Evolutionary conservation across 192 early-diverging fungal species (phyloP).

Genomic region (Linnemannia elongata): DNA sequence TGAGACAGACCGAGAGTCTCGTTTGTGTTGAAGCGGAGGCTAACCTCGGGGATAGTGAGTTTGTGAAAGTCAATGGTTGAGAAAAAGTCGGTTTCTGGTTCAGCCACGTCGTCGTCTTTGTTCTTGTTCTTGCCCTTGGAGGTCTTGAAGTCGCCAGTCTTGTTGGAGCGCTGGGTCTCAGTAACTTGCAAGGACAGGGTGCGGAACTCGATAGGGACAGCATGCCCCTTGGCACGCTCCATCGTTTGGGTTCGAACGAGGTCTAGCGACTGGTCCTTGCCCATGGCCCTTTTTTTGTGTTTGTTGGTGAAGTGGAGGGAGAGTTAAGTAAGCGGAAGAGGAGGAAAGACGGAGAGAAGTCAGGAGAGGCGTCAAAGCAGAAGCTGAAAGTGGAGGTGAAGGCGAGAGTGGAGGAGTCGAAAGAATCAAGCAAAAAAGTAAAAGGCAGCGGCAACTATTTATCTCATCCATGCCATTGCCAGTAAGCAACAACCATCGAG

Average conservation of each 20-base stretch:
- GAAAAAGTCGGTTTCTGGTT: constrained; percentile 27
- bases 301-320: background rate
- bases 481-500: background rate
- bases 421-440: background rate
- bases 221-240: constrained; percentile 15
- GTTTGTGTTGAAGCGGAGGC: constrained; percentile 43
- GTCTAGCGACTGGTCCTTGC: constrained; percentile 2
- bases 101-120: constrained; percentile 15
- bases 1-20: constrained; percentile 34
- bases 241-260: constrained; percentile 17
- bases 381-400: background rate
- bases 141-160: background rate
- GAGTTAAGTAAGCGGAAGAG: background rate
- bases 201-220: constrained; percentile 51
- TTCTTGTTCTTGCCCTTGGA: background rate
- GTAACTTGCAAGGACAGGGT: constrained; percentile 55
- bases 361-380: background rate
- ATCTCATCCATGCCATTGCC: background rate
- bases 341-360: no score
- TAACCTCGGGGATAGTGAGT: constrained; percentile 39
- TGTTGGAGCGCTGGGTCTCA: constrained; percentile 18
- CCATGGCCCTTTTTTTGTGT: background rate
- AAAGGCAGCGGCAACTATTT: background rate
- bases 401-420: background rate
- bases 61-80: constrained; percentile 45